A percentile compares a stretch with the other conserved stretches of the same genome.
Conservation (phyloP, 1,284 basidiomycete genomes). For the Irpex sp. region DNA sequence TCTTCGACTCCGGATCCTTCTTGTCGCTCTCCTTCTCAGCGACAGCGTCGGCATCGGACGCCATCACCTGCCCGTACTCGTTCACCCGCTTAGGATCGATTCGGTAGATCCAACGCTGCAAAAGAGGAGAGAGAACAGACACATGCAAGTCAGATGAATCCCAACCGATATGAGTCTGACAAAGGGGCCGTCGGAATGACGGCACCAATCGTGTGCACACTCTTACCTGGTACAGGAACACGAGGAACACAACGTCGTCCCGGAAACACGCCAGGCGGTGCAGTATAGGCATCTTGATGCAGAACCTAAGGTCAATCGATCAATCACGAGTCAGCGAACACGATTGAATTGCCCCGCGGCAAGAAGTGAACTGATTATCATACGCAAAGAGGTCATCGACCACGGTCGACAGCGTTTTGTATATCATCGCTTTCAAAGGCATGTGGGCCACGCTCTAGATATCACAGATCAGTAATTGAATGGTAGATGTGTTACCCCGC, state of each 20-base stretch:
- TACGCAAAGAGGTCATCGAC: conserved; percentile 94
- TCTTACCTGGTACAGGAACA: conserved; percentile 79
- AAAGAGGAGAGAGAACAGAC: not conserved
- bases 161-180: too few species aligned
- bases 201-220: conserved; percentile 18
- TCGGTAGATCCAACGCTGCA: conserved; percentile 91
- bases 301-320: conserved; percentile 54
- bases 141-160: too few species aligned
- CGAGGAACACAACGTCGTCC: conserved; percentile 88
- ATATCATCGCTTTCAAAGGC: conserved; percentile 97
- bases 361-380: conserved; percentile 20
- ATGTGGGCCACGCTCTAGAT: conserved; percentile 80
- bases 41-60: conserved; percentile 42
- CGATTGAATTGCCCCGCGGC: conserved; percentile 1
- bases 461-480: conserved; percentile 11
- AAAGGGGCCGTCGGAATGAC: not conserved
- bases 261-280: conserved; percentile 90
- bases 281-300: conserved; percentile 94
- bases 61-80: conserved; percentile 89
- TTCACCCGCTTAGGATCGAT: conserved; percentile 92
- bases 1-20: conserved; percentile 24
- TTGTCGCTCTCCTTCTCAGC: conserved; percentile 26
- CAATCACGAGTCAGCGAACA: conserved; percentile 13
- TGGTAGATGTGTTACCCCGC: conserved; percentile 4
- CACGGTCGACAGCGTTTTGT: conserved; percentile 87